These are phyloP conservation scores for Tulasnella sp. DNA, from an alignment of 768 basidiomycete genomes.

Conservation along the genomic window DNA sequence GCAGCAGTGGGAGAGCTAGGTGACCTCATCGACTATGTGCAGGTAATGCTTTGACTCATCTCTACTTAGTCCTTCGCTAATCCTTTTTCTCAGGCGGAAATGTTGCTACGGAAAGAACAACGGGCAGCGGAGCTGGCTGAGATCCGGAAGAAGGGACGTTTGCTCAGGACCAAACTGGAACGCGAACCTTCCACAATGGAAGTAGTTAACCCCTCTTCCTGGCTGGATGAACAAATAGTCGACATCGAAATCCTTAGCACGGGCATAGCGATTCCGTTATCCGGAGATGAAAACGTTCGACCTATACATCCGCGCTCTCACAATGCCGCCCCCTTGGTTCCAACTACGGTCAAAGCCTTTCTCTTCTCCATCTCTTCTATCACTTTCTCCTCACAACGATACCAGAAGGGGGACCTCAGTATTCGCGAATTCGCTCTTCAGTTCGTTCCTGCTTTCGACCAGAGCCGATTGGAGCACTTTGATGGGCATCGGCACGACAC, in stretches of 20 bases:
- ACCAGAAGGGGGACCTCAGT: constrained; percentile 74
- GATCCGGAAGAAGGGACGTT: constrained; percentile 80
- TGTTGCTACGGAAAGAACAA: constrained; percentile 71
- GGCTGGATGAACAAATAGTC: constrained; percentile 47
- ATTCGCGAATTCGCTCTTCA: constrained; percentile 81
- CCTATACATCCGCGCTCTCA: constrained; percentile 41
- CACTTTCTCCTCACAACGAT: constrained; percentile 69
- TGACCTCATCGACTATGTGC: constrained; percentile 84
- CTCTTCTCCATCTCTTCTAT: constrained; percentile 80
- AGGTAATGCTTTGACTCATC: constrained; percentile 51
- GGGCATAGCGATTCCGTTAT: constrained; percentile 89
- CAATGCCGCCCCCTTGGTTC: constrained; percentile 44
- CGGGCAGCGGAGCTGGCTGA: constrained; percentile 76
- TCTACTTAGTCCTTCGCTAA: constrained; percentile 38
- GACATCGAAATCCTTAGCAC: constrained; percentile 56
- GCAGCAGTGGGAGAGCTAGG: constrained; percentile 89
- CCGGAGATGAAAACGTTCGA: constrained; percentile 61
- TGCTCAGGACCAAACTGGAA: constrained; percentile 75
- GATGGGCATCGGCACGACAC: constrained; percentile 66
- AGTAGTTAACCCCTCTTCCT: constrained; percentile 37
- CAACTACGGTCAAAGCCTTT: constrained; percentile 70
- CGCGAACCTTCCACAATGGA: constrained; percentile 31
- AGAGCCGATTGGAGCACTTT: constrained; percentile 71
- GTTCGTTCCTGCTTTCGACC: constrained; percentile 83
- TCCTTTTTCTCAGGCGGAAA: constrained; percentile 61